Conservation (phyloP, 2,329 filamentous ascomycete genomes). For the Fusarium pseudonygamai region DNA sequence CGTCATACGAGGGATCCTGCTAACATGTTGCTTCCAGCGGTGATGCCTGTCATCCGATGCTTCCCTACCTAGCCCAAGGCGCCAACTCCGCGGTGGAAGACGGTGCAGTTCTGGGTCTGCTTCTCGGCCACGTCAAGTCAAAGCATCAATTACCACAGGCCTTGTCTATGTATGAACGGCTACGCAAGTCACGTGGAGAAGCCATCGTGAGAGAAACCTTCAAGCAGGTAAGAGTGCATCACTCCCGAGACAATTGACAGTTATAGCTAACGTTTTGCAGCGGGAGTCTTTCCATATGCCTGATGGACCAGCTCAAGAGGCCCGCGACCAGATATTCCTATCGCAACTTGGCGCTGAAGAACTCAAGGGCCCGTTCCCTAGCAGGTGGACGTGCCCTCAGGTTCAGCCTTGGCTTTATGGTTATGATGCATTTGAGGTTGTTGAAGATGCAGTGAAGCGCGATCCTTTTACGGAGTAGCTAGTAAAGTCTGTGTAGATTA, state of each 20-base stretch:
- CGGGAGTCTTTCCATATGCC: constrained; percentile 51
- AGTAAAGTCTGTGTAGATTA: fast-evolving
- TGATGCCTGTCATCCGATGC: constrained; percentile 71
- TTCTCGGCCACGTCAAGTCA: constrained; percentile 61
- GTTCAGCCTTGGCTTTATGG: neutral
- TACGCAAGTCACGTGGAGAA: constrained; percentile 60
- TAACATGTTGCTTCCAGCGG: constrained; percentile 49
- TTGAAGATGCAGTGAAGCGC: neutral
- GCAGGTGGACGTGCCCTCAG: neutral
- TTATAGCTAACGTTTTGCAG: constrained; percentile 33
- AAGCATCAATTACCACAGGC: constrained; percentile 58
- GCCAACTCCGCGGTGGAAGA: constrained; percentile 76
- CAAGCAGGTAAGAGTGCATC: constrained; percentile 45
- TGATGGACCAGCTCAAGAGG: neutral
- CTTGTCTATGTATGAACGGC: constrained; percentile 54
- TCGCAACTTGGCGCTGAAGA: neutral
- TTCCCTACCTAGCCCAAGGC: constrained; percentile 71
- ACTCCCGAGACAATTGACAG: fast-evolving
- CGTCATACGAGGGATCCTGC: fast-evolving
- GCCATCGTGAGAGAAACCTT: constrained; percentile 71
- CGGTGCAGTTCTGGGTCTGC: constrained; percentile 69
- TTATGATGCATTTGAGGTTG: neutral
- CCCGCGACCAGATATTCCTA: neutral
- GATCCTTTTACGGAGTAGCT: neutral
- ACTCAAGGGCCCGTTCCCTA: neutral